Evolutionary conservation across 495 filamentous ascomycete genomes (phyloP), one percentile per base, ranked within the genome.

Genomic region (Xylaria flabelliformis): DNA sequence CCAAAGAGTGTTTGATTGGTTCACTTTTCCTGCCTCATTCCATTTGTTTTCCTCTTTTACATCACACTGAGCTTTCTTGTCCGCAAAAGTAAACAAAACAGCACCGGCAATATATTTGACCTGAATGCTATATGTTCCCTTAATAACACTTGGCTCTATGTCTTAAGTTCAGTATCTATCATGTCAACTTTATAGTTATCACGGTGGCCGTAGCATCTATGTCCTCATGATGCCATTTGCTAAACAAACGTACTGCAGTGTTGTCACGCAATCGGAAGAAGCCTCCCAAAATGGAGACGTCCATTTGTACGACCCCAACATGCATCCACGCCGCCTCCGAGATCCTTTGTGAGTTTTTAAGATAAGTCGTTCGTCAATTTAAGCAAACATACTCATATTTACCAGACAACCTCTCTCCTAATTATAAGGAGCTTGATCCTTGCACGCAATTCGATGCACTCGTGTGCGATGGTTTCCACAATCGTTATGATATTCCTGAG

Each of bases 291-390:
- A 75, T 76, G 76, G 73, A 67, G 70, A 39, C 73, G 19, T 76
- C 76, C n/a, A 46, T 78, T 36, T 80, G 76, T 66, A 55, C 70
- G 26, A 72, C 75, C 17, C 73, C 75, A 67, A 69, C 74, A 61
- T 94, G 92, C 78, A 82, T 93, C 15, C 88, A 91, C 67, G 91
- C 90, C 32, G 85, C 91, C 8, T 90, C 91, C 26, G 87, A 89
- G 66, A 87, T 93, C 42, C 84, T 94, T 9, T 86, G 88, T 79
- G 44, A 78, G 77, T 79, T 36, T 51, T 24, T 17, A 26, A 24
- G 39, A 64, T 63, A 13, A 21, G 12, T 19, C 0, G 13, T 32
- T 56, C 39, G 15, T 42, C 4, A 24, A 1, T 13, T 29, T 26
- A 17, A 32, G 24, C 24, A 68, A 1, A 66, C 21, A 10, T 61